Percentiles rank a stretch among this genome's conserved stretches.
These are phyloP conservation scores for Thelephora terrestris DNA, from an alignment of 1,284 basidiomycete genomes.

Conservation along the genomic window DNA sequence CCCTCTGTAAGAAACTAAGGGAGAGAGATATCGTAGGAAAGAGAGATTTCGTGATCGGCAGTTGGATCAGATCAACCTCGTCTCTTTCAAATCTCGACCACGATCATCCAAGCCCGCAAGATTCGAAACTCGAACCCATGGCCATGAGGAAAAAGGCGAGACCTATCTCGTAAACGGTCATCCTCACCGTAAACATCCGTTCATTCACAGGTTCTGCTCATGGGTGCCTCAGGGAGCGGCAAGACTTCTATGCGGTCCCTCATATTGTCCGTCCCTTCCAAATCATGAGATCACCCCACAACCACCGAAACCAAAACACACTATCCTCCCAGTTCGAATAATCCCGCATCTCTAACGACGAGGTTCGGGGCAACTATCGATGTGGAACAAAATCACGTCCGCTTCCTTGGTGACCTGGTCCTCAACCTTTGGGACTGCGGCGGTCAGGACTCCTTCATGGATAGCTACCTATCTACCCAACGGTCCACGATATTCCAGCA, in stretches of 20 bases:
- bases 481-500: constrained; percentile 90
- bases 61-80: no score
- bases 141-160: constrained; percentile 24
- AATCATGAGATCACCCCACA: no score
- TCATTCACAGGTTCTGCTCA: constrained; percentile 65
- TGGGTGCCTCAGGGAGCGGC: constrained; percentile 88
- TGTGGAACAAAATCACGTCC: constrained; percentile 95
- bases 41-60: no score
- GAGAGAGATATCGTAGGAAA: no score
- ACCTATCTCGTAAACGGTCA: background rate
- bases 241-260: constrained; percentile 98
- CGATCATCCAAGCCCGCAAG: no score
- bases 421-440: constrained; percentile 98
- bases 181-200: no score
- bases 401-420: constrained; percentile 89
- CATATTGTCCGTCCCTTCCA: constrained; percentile 71
- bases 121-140: no score
- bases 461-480: constrained; percentile 87
- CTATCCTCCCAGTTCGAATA: constrained; percentile 64
- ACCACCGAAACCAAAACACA: no score
- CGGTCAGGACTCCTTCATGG: constrained; percentile 97
- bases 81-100: no score
- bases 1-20: no score
- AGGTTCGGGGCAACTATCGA: constrained; percentile 95
- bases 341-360: constrained; percentile 85